A percentile compares a stretch with the other conserved stretches of the same genome.
These are phyloP conservation scores for Vigna unguiculata DNA, from an alignment of 306 rosid genomes.

Conservation along the genomic window DNA sequence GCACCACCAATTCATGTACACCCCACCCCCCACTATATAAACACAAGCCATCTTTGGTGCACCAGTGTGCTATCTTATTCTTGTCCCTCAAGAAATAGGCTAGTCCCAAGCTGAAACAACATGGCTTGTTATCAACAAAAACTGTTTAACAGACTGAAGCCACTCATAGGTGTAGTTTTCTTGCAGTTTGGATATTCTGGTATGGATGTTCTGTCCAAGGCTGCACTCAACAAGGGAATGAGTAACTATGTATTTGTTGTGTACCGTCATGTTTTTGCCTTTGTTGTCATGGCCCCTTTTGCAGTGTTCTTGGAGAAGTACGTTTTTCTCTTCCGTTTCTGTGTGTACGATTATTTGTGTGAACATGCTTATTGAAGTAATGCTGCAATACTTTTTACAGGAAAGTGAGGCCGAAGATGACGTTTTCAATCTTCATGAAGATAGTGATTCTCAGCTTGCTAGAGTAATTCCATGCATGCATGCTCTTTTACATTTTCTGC, in stretches of 20 bases:
- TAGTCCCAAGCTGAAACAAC: conserved; percentile 28
- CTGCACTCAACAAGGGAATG: conserved; percentile 89
- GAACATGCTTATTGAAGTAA: conserved; percentile 25
- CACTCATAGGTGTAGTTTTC: conserved; percentile 82
- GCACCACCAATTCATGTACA: background rate
- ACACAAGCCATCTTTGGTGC: conserved; percentile 9
- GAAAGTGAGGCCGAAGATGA: conserved; percentile 93
- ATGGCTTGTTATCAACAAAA: conserved; percentile 46
- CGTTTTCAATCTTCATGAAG: conserved; percentile 73
- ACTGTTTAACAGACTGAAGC: conserved; percentile 55
- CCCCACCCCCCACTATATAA: conserved; percentile 46
- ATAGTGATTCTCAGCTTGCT: conserved; percentile 68
- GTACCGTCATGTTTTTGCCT: conserved; percentile 87
- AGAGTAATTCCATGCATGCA: conserved; percentile 64
- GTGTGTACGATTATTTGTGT: background rate
- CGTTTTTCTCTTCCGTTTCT: background rate
- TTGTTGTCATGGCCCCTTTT: conserved; percentile 70
- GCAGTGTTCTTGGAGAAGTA: conserved; percentile 84
- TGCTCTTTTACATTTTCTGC: conserved; percentile 14
- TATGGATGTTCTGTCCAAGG: conserved; percentile 86
- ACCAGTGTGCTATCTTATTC: conserved; percentile 30
- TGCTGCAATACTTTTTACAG: conserved; percentile 55
- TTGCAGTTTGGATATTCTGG: conserved; percentile 92
- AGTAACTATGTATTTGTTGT: conserved; percentile 90
- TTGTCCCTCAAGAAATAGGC: conserved; percentile 48